A percentile compares a stretch with the other conserved stretches of the same genome.
Conservation (phyloP, 2,329 filamentous ascomycete genomes). For the Onygena corvina region DNA sequence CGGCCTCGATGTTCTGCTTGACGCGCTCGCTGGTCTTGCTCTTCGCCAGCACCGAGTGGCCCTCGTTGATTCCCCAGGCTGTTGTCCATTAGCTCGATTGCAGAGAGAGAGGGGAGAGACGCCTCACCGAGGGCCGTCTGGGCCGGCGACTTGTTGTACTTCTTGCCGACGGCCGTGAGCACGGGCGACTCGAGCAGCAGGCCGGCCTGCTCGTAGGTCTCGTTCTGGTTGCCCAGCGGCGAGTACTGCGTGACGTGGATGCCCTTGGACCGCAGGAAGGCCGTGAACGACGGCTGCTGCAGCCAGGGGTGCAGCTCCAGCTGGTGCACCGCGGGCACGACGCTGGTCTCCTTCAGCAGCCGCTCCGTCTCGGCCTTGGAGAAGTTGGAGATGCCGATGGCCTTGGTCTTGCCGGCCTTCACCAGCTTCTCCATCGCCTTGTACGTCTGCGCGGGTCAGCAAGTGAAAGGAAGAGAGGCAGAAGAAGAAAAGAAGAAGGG, state of each 20-base stretch:
- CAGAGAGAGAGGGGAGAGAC: neutral
- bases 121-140: slow-evolving; percentile 39
- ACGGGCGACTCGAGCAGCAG: slow-evolving; percentile 42
- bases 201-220: slow-evolving; percentile 35
- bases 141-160: slow-evolving; percentile 40
- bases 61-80: slow-evolving; percentile 44
- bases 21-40: slow-evolving; percentile 37
- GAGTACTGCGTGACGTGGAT: slow-evolving; percentile 47
- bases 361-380: slow-evolving; percentile 13
- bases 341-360: slow-evolving; percentile 20
- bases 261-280: slow-evolving; percentile 39
- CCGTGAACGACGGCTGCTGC: slow-evolving; percentile 38
- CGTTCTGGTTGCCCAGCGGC: slow-evolving; percentile 44
- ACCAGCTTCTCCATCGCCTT: slow-evolving; percentile 51
- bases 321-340: slow-evolving; percentile 41
- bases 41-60: slow-evolving; percentile 44
- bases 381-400: slow-evolving; percentile 49
- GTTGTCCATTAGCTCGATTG: neutral
- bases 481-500: neutral
- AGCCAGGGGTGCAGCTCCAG: slow-evolving; percentile 44
- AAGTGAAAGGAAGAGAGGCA: neutral
- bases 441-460: slow-evolving; percentile 39
- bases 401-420: slow-evolving; percentile 46
- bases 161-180: slow-evolving; percentile 41
- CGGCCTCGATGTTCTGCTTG: slow-evolving; percentile 34